Evolutionary conservation across 2,329 filamentous ascomycete species (phyloP).

Genomic region (Ophiocordyceps camponoti-rufipedis): DNA sequence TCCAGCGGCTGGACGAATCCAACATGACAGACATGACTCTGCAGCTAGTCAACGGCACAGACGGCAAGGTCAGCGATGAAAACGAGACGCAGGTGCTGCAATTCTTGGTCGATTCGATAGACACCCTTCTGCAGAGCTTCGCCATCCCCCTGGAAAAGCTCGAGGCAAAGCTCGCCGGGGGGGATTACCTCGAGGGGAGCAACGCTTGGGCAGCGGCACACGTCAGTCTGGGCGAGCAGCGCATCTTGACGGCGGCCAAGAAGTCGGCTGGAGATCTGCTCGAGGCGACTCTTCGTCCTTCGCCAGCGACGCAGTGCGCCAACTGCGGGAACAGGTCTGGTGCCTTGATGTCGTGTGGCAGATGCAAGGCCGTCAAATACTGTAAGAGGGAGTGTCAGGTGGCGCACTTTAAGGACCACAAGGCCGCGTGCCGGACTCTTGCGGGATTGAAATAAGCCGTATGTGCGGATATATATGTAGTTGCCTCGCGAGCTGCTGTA

Average conservation of each 20-base stretch:
- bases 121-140: conserved; percentile 11
- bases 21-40: conserved; percentile 9
- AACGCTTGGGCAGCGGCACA: conserved; percentile 18
- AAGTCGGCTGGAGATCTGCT: conserved; percentile 13
- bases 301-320: conserved; percentile 6
- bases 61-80: conserved; percentile 11
- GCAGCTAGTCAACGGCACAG: conserved; percentile 7
- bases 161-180: conserved; percentile 12
- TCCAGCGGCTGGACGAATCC: conserved; percentile 13
- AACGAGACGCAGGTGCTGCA: conserved; percentile 14
- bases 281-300: conserved; percentile 2
- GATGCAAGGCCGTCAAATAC: conserved; percentile 13
- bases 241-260: conserved; percentile 13
- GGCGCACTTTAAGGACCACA: conserved; percentile 13
- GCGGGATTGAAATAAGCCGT: not conserved
- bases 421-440: conserved; percentile 7
- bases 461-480: too few species aligned
- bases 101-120: conserved; percentile 14
- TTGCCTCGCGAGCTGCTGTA: too few species aligned
- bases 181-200: conserved; percentile 12
- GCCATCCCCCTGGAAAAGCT: conserved; percentile 12
- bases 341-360: conserved; percentile 13
- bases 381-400: conserved; percentile 14
- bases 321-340: conserved; percentile 11
- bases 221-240: conserved; percentile 11